Evolutionary conservation across 495 filamentous ascomycete species (phyloP).

Genomic region (Aspergillus ostianus): DNA sequence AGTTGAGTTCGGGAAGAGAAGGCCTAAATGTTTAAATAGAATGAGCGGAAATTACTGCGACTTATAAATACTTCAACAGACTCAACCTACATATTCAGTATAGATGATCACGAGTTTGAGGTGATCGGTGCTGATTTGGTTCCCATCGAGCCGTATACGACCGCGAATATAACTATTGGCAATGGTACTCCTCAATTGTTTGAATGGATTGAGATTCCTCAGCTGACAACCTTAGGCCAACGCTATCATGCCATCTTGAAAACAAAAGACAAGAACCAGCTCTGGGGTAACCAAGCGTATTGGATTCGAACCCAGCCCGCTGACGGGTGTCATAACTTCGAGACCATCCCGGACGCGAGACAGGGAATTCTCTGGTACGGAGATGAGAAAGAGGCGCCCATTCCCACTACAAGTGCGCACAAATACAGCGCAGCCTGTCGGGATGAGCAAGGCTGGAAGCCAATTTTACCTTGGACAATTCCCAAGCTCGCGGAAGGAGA

Average conservation of each 20-base stretch:
- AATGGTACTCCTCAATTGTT: slow-evolving; percentile 36
- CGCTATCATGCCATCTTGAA: slow-evolving; percentile 62
- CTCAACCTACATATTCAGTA: slow-evolving; percentile 42
- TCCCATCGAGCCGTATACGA: slow-evolving; percentile 40
- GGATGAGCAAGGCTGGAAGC: neutral
- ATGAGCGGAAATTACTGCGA: slow-evolving; percentile 10
- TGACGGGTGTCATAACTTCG: slow-evolving; percentile 9
- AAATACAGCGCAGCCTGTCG: slow-evolving; percentile 5
- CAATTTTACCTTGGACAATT: slow-evolving; percentile 4
- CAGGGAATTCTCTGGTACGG: slow-evolving; percentile 13
- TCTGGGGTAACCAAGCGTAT: slow-evolving; percentile 40
- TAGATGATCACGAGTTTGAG: slow-evolving; percentile 42
- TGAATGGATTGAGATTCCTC: neutral
- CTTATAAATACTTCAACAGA: slow-evolving; percentile 45
- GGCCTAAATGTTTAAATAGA: slow-evolving; percentile 29
- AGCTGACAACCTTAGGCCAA: slow-evolving; percentile 36
- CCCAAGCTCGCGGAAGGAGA: neutral
- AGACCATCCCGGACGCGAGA: slow-evolving; percentile 7
- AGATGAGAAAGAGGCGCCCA: neutral
- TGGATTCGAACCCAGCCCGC: slow-evolving; percentile 51
- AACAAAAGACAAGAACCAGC: slow-evolving; percentile 33
- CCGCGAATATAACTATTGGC: slow-evolving; percentile 42
- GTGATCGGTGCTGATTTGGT: slow-evolving; percentile 47
- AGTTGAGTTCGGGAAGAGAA: slow-evolving; percentile 25
- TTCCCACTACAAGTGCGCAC: slow-evolving; percentile 3